Percentiles rank a stretch among this genome's conserved stretches.
These are phyloP conservation scores for Aspergillus costaricaensis DNA, from an alignment of 2,329 filamentous ascomycete genomes.

Conservation along the genomic window DNA sequence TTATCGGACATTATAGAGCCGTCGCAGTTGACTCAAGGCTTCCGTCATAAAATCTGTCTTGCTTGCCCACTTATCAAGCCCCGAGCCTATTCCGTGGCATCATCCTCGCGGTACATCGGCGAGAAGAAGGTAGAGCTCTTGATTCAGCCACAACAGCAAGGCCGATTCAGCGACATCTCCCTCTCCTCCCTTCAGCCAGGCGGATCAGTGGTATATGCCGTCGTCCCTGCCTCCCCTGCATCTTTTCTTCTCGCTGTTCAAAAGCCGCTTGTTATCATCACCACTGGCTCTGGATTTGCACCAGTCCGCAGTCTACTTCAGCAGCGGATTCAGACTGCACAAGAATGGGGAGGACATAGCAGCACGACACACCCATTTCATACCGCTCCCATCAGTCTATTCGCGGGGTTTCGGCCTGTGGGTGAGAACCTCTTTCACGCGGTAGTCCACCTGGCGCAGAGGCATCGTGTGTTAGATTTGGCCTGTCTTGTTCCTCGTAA, in stretches of 20 bases:
- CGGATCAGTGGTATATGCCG: background rate
- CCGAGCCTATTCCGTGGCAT: constrained; percentile 5
- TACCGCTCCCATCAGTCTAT: background rate
- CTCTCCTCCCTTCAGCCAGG: background rate
- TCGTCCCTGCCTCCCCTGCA: background rate
- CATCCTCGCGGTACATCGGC: background rate
- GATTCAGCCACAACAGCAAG: background rate
- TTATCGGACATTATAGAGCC: background rate
- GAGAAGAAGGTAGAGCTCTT: background rate
- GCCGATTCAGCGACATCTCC: constrained; percentile 6
- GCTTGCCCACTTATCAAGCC: background rate
- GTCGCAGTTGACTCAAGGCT: background rate
- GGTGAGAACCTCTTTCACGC: background rate
- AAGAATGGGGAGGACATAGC: background rate
- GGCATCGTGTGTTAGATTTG: background rate
- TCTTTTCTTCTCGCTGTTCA: background rate
- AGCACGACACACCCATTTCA: background rate
- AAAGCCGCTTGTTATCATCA: background rate
- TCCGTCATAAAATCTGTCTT: constrained; percentile 1
- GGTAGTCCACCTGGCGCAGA: background rate
- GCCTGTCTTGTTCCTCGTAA: background rate
- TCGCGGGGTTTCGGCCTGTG: background rate
- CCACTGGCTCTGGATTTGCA: constrained; percentile 5
- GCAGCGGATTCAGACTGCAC: background rate
- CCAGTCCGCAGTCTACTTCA: constrained; percentile 7